These are phyloP conservation scores for Alternaria gansuensis DNA, from an alignment of 2,329 filamentous ascomycete genomes.

Conservation along the genomic window DNA sequence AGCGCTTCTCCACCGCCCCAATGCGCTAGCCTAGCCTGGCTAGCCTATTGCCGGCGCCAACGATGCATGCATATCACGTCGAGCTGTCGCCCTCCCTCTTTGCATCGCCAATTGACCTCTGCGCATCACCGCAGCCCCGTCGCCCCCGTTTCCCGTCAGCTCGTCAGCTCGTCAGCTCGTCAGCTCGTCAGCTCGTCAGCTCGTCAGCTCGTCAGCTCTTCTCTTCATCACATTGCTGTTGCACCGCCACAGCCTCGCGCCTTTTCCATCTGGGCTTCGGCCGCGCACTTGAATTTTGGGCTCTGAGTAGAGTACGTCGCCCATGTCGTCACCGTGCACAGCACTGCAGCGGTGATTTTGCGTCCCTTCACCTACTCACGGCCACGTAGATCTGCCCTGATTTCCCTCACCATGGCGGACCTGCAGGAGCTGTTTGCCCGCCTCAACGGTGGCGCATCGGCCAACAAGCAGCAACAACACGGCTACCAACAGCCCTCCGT, in stretches of 20 bases:
- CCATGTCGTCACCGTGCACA: constrained; percentile 21
- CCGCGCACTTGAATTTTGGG: constrained; percentile 41
- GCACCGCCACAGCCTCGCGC: constrained; percentile 18
- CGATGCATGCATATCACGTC: constrained; percentile 13
- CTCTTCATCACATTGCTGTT: constrained; percentile 12
- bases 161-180: constrained; percentile 21
- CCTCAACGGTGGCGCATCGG: constrained; percentile 50
- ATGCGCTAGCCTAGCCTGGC: constrained; percentile 17
- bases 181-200: constrained; percentile 23
- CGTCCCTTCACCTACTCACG: constrained; percentile 23
- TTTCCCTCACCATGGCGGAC: constrained; percentile 52
- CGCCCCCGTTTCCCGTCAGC: constrained; percentile 19
- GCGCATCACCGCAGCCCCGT: constrained; percentile 29
- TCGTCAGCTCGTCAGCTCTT: constrained; percentile 22
- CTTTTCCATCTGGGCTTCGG: constrained; percentile 23
- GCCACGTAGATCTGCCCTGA: constrained; percentile 31
- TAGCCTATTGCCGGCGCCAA: constrained; percentile 18
- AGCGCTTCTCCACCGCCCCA: constrained; percentile 5
- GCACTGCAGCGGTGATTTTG: constrained; percentile 14
- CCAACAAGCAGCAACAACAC: constrained; percentile 39
- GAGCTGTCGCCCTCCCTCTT: constrained; percentile 15
- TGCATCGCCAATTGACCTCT: constrained; percentile 25
- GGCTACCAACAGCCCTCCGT: constrained; percentile 63
- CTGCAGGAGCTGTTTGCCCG: constrained; percentile 57
- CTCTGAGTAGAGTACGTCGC: constrained; percentile 40